Evolutionary conservation across 2,329 filamentous ascomycete species (phyloP), one percentile per base, ranked within the genome.

Genomic region (Aspergillus amoenus): DNA sequence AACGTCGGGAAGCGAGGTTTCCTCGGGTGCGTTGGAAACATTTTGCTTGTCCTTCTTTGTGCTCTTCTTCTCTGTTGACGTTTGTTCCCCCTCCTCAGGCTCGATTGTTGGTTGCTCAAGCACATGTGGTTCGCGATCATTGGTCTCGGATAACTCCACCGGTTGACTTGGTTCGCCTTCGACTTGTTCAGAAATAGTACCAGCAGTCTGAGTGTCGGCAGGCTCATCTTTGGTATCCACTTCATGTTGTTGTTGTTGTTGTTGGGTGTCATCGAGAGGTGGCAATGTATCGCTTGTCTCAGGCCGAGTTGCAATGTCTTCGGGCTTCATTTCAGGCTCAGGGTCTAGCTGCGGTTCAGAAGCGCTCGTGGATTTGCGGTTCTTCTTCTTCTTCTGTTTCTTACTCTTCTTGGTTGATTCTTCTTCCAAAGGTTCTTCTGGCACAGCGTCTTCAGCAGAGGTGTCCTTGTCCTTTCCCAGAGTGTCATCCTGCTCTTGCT

Each of bases 101-200:
- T 56, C 55, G 56, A 55, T 32, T 44, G 56, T 46, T 46, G 54
- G 45, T 41, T 55, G 56, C 32, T 62, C 57, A 30, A 56, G 18
- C 50, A 63, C 55, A 63, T 62, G 63, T 65, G 59, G 59, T 63
- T 59, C 30, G 21, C 39, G 44, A 37, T 64, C 59, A 61, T 66
- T 66, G 59, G 61, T 39, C 48, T 67, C 61, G 17, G 37, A 7
- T 3, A 58, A 52, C 63, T 62, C 62, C 64, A 62, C 62, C 52
- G 48, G 41, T 43, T 43, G 24, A 51, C 39, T 62, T 45, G 52
- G 18, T 37, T 58, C 55, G 21, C 39, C 27, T 18, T 54, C 57
- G 9, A 30, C 44, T 43, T 44, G 32, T 43, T 46, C 52, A 27
- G 48, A 18, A 13, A 30, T 37, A 30, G 52, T n/a, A 21, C 62